Conservation (phyloP, 441 rosid genomes). For the Capsella rubella region DNA sequence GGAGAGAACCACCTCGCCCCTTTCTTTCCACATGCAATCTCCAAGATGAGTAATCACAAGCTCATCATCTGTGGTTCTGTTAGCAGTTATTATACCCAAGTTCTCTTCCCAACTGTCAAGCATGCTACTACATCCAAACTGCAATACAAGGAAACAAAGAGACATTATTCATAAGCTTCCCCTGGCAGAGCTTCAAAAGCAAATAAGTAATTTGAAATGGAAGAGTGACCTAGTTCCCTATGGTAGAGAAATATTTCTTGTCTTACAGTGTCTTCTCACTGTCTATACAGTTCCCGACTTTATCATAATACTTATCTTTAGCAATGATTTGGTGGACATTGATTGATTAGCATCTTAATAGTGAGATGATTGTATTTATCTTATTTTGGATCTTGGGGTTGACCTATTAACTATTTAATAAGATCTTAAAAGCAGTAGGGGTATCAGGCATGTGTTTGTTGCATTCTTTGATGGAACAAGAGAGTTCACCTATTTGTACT, state of each 20-base stretch:
- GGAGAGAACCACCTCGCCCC: conserved; percentile 76
- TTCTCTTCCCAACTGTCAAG: conserved; percentile 99
- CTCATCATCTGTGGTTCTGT: conserved; percentile 94
- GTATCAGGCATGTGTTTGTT: not conserved
- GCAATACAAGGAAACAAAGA: conserved; percentile 38
- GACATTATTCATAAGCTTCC: conserved; percentile 11
- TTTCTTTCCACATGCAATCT: conserved; percentile 97
- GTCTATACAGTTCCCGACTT: conserved; percentile 1
- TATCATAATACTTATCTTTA: not conserved
- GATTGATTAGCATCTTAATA: not conserved
- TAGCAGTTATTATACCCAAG: conserved; percentile 95
- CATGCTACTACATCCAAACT: conserved; percentile 82
- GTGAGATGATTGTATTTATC: not conserved
- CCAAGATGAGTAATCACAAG: conserved; percentile 98
- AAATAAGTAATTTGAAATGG: not conserved
- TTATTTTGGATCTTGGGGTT: not conserved
- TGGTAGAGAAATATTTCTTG: not conserved
- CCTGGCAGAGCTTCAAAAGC: not conserved
- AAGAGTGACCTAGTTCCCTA: conserved; percentile 15
- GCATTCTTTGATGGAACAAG: not conserved
- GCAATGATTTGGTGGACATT: conserved; percentile 5
- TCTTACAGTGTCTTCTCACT: not conserved
- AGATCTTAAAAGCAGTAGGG: conserved; percentile 12
- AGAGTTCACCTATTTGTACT: conserved; percentile 1
- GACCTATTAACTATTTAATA: not conserved